Conservation (phyloP, 2,329 filamentous ascomycete genomes). For the Pleurostoma richardsiae region DNA sequence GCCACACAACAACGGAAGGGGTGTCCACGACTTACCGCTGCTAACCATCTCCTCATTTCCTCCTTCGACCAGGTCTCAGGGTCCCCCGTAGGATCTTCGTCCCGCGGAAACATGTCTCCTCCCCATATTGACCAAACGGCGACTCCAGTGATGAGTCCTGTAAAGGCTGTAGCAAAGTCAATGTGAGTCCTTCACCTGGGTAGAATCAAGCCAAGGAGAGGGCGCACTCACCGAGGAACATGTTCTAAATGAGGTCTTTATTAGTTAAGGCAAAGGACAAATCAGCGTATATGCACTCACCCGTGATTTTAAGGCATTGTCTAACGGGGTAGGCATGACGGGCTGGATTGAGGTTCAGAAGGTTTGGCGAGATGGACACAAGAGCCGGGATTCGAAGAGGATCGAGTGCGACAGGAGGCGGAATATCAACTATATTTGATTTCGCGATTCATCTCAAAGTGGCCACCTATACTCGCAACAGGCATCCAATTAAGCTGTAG, state of each 20-base stretch:
- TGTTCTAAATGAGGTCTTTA: conserved; percentile 43
- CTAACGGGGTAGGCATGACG: conserved; percentile 64
- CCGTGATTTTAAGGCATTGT: conserved; percentile 65
- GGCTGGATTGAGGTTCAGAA: background rate
- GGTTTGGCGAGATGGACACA: background rate
- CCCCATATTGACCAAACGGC: conserved; percentile 85
- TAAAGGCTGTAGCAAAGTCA: conserved; percentile 55
- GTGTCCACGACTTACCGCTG: conserved; percentile 54
- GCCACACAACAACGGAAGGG: background rate
- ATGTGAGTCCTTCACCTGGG: background rate
- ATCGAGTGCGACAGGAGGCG: no score
- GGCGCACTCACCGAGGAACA: conserved; percentile 55
- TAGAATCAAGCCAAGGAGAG: background rate
- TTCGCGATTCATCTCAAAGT: no score
- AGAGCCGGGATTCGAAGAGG: no score
- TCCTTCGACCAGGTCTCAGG: conserved; percentile 68
- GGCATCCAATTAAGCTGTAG: no score
- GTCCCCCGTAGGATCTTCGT: conserved; percentile 73
- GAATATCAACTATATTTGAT: no score
- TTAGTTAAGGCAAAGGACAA: background rate
- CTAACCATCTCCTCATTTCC: conserved; percentile 77
- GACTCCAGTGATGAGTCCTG: conserved; percentile 74
- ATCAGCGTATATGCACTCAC: conserved; percentile 32
- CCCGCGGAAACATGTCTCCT: conserved; percentile 72
- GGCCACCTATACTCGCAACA: no score